Percentiles rank a stretch among this genome's conserved stretches.
phyloP scores from a whole-genome alignment of 2,329 filamentous ascomycete genomes.

The Claviceps maximensis region DNA sequence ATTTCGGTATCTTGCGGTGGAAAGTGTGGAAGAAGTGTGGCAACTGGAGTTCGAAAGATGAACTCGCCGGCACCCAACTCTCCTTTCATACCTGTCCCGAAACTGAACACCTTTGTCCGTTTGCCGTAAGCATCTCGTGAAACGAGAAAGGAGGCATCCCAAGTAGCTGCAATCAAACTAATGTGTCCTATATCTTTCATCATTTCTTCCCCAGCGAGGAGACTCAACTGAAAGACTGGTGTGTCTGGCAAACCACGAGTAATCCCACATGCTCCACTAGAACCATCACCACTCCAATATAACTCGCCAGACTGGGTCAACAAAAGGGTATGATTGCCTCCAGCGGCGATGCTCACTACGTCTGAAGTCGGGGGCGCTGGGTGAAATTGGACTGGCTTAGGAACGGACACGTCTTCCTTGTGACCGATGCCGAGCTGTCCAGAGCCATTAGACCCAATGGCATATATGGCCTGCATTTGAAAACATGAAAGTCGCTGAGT shows the following conservation, averaged over 20 bases:
- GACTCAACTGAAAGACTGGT: constrained; percentile 26
- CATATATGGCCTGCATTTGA: constrained; percentile 42
- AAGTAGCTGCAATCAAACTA: constrained; percentile 53
- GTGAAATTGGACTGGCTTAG: constrained; percentile 47
- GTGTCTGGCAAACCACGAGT: constrained; percentile 14
- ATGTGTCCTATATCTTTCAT: constrained; percentile 15
- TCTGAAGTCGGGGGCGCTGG: constrained; percentile 22
- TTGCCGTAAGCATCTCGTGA: constrained; percentile 28
- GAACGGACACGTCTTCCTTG: constrained; percentile 54
- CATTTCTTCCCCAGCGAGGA: constrained; percentile 19
- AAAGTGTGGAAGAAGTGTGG: constrained; percentile 44
- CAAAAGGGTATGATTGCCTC: constrained; percentile 79
- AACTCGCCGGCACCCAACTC: constrained; percentile 54
- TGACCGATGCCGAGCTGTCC: constrained; percentile 63
- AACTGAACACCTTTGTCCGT: constrained; percentile 41
- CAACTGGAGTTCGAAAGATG: constrained; percentile 33
- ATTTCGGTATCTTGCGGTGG: constrained; percentile 47
- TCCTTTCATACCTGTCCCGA: constrained; percentile 56
- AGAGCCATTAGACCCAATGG: constrained; percentile 65
- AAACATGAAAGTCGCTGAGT: neutral
- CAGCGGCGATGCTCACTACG: constrained; percentile 37
- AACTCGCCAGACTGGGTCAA: constrained; percentile 46
- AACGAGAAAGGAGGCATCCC: constrained; percentile 60
- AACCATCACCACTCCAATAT: constrained; percentile 50
- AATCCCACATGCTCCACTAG: constrained; percentile 41